A percentile compares a stretch with the other conserved stretches of the same genome.
These are phyloP conservation scores for Tetrahymena elliotti DNA, from an alignment of 73 alveolate species.

Conservation along the genomic window DNA sequence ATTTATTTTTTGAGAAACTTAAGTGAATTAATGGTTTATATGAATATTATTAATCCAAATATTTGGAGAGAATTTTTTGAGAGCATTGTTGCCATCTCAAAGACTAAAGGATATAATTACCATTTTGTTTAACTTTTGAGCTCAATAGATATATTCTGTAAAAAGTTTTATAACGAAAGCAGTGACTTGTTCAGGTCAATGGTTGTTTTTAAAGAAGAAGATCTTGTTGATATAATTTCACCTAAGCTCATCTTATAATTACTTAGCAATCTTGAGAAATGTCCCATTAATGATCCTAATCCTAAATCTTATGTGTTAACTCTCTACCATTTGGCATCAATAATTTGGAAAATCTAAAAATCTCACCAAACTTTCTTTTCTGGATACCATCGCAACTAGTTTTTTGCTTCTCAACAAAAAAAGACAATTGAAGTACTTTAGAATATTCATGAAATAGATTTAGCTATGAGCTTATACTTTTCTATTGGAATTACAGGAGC, in stretches of 20 bases:
- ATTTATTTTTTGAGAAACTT: not conserved
- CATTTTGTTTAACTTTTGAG: not conserved
- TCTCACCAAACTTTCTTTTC: not conserved
- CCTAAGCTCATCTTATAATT: not conserved
- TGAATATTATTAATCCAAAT: not conserved
- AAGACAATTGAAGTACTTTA: not conserved
- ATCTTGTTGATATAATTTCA: not conserved
- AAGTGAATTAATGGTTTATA: not conserved
- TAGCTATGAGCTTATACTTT: not conserved
- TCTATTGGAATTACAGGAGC: not conserved
- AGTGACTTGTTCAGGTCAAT: not conserved
- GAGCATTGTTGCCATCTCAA: not conserved
- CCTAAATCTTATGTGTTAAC: not conserved
- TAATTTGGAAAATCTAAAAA: not conserved
- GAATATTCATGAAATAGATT: not conserved
- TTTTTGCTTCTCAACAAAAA: not conserved
- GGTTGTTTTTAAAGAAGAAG: not conserved
- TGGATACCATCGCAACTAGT: not conserved
- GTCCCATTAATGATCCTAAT: not conserved
- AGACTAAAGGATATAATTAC: not conserved
- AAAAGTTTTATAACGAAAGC: not conserved
- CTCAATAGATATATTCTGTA: not conserved
- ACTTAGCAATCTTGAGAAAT: not conserved
- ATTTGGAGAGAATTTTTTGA: not conserved
- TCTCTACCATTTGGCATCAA: not conserved